Evolutionary conservation across 192 early-diverging fungal species (phyloP).

Genomic region (Podila epicladia): DNA sequence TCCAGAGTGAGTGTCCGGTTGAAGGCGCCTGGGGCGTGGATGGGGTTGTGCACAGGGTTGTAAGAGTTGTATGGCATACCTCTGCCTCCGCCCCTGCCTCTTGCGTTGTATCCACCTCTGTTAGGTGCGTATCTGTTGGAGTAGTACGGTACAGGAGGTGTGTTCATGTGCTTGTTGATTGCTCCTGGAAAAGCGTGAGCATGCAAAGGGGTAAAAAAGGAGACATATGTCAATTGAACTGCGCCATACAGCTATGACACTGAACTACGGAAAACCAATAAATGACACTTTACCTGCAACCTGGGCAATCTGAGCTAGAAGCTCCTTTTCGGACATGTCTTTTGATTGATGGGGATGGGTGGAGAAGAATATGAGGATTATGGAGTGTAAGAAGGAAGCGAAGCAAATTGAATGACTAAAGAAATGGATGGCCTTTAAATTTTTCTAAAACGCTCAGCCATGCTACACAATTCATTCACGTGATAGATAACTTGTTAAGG

Average conservation of each 20-base stretch:
- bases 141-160: constrained; percentile 1
- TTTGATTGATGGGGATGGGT: no score
- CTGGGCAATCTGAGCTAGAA: constrained; percentile 44
- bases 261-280: neutral
- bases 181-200: constrained; percentile 12
- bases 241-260: no score
- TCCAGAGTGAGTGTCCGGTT: constrained; percentile 39
- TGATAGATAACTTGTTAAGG: neutral
- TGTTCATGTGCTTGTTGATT: constrained; percentile 44
- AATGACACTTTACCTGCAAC: constrained; percentile 20
- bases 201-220: neutral
- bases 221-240: neutral
- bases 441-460: neutral
- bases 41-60: neutral
- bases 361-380: neutral
- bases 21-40: constrained; percentile 1
- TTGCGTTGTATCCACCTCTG: constrained; percentile 16
- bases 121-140: neutral
- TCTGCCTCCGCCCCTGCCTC: constrained; percentile 22
- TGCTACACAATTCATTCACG: no score
- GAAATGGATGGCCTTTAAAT: no score
- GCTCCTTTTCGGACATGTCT: constrained; percentile 44
- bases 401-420: no score
- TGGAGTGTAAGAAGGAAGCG: neutral
- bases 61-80: constrained; percentile 1